phyloP scores from a whole-genome alignment of 805 yeast species.

The Candida sonorensis region DNA sequence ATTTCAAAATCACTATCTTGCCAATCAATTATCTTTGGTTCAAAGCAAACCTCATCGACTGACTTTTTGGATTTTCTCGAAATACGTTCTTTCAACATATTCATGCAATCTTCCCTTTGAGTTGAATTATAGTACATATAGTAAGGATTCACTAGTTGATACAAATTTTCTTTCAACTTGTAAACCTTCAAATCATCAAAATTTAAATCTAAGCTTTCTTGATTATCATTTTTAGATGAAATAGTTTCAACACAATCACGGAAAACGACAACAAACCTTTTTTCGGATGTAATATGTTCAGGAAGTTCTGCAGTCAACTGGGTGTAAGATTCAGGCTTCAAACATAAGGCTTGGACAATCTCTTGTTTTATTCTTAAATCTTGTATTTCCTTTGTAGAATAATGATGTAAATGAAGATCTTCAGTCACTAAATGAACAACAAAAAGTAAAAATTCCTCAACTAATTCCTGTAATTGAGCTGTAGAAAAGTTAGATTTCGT shows the following conservation, averaged over 20 bases:
- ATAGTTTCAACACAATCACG: constrained; percentile 47
- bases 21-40: constrained; percentile 42
- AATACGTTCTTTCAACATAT: constrained; percentile 45
- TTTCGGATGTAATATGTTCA: constrained; percentile 67
- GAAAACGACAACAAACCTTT: constrained; percentile 60
- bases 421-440: constrained; percentile 66
- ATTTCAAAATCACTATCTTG: constrained; percentile 33
- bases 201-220: constrained; percentile 25
- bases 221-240: constrained; percentile 27
- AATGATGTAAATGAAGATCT: constrained; percentile 48
- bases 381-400: constrained; percentile 39
- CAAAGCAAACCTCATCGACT: constrained; percentile 44
- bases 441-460: constrained; percentile 72
- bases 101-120: constrained; percentile 77
- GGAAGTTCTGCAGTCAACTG: constrained; percentile 65
- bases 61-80: constrained; percentile 32
- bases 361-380: constrained; percentile 54
- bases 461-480: constrained; percentile 34
- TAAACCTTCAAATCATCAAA: constrained; percentile 57
- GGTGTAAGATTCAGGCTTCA: constrained; percentile 64
- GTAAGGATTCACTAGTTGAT: constrained; percentile 65
- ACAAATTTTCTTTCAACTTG: constrained; percentile 51
- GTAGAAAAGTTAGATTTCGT: constrained; percentile 36
- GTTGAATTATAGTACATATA: constrained; percentile 73
- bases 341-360: constrained; percentile 77